Evolutionary conservation across 73 alveolate genomes (phyloP).

Genomic region (Diophrys appendiculata): DNA sequence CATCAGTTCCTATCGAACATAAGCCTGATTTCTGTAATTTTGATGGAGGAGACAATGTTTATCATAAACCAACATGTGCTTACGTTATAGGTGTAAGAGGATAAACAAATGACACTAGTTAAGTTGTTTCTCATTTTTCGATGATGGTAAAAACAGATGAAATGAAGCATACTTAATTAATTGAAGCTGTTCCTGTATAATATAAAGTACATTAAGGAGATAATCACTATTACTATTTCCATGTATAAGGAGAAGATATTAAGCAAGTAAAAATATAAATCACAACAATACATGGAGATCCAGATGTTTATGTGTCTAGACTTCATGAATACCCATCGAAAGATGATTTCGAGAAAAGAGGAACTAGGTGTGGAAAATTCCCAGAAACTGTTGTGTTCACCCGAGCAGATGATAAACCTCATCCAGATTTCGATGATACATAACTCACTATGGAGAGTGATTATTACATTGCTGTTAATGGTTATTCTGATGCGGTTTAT

Average conservation of each 20-base stretch:
- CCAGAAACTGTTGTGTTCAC: conserved; percentile 16
- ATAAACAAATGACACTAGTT: not conserved
- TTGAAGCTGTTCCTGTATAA: conserved; percentile 22
- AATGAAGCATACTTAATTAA: not conserved
- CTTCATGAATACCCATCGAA: not conserved
- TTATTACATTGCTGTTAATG: conserved; percentile 49
- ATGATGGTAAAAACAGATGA: conserved; percentile 17
- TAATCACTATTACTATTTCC: conserved; percentile 11
- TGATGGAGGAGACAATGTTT: not conserved
- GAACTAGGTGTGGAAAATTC: conserved; percentile 16
- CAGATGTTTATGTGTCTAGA: conserved; percentile 37
- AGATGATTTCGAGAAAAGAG: conserved; percentile 16
- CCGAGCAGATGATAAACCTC: not conserved
- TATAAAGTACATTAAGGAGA: conserved; percentile 2
- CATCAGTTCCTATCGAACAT: not conserved
- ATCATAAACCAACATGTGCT: conserved; percentile 16
- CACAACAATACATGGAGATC: conserved; percentile 43
- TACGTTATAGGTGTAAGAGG: conserved; percentile 28
- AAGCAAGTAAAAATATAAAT: conserved; percentile 11
- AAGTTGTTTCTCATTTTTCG: conserved; percentile 33
- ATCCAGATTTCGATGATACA: not conserved
- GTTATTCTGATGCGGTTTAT: conserved; percentile 37
- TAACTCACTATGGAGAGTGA: conserved; percentile 16
- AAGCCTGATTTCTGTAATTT: not conserved
- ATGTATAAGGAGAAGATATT: not conserved